phyloP scores from a whole-genome alignment of 371 early-diverging fungal genomes.

The Haplosporangium sp. region DNA sequence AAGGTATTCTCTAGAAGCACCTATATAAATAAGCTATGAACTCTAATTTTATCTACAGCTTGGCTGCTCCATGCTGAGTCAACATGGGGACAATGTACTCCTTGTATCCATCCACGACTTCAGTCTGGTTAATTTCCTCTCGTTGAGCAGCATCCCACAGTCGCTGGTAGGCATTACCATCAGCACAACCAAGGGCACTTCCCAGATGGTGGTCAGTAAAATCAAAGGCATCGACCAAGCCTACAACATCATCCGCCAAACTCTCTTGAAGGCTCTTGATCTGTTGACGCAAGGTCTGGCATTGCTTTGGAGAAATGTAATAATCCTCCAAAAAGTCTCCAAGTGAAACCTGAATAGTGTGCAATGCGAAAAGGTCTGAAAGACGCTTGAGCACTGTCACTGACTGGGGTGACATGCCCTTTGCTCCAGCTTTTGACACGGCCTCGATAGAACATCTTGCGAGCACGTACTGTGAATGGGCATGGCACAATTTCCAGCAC shows the following conservation, averaged over 20 bases:
- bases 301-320: slow-evolving; percentile 37
- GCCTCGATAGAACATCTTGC: slow-evolving; percentile 30
- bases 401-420: slow-evolving; percentile 18
- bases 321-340: slow-evolving; percentile 49
- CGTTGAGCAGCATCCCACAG: slow-evolving; percentile 72
- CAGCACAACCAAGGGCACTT: slow-evolving; percentile 71
- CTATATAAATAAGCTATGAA: too few relatives aligned
- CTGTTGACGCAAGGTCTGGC: slow-evolving; percentile 41
- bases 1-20: too few relatives aligned
- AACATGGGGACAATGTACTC: slow-evolving; percentile 65
- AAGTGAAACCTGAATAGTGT: slow-evolving; percentile 41
- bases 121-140: slow-evolving; percentile 73
- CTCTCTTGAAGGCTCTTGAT: slow-evolving; percentile 56
- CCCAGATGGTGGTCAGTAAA: slow-evolving; percentile 72
- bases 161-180: slow-evolving; percentile 78
- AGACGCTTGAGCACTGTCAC: slow-evolving; percentile 35
- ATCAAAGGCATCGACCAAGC: slow-evolving; percentile 77
- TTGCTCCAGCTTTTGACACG: slow-evolving; percentile 62
- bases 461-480: slow-evolving; percentile 49
- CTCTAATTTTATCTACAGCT: slow-evolving; percentile 19
- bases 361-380: slow-evolving; percentile 44
- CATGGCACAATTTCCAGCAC: slow-evolving; percentile 61
- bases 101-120: slow-evolving; percentile 69
- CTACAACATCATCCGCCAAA: slow-evolving; percentile 71
- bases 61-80: slow-evolving; percentile 42